Conservation (phyloP, 768 basidiomycete species). For the Exidia glandulosa region DNA sequence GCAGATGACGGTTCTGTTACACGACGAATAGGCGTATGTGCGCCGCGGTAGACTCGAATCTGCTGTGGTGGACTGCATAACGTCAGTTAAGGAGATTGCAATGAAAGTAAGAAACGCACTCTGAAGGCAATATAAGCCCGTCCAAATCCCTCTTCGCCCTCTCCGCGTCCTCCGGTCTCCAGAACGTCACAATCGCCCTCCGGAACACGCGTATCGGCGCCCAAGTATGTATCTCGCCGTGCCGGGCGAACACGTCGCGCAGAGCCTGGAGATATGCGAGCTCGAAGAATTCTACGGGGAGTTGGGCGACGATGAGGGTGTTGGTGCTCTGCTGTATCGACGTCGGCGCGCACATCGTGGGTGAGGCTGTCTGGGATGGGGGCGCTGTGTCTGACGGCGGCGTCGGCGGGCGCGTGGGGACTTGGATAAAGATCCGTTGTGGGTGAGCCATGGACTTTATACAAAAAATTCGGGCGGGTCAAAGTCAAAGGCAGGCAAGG, state of each 20-base stretch:
- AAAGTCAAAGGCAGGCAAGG: no score
- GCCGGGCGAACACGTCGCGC: constrained; percentile 57
- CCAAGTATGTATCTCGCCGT: constrained; percentile 84
- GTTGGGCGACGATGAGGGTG: constrained; percentile 67
- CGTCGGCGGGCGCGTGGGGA: background rate
- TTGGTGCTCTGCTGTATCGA: constrained; percentile 52
- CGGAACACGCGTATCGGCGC: constrained; percentile 74
- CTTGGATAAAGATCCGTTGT: background rate
- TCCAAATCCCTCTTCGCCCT: constrained; percentile 55
- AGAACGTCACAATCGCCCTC: constrained; percentile 74
- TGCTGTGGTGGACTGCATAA: constrained; percentile 17
- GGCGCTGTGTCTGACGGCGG: background rate
- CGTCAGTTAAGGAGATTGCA: constrained; percentile 34
- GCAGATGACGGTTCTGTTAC: constrained; percentile 15
- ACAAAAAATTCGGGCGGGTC: no score
- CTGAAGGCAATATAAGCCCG: constrained; percentile 28
- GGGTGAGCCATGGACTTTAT: no score
- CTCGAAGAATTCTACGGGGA: constrained; percentile 72
- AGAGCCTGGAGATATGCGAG: constrained; percentile 56
- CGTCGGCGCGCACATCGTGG: background rate
- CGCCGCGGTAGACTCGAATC: constrained; percentile 57
- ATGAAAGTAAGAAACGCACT: constrained; percentile 7
- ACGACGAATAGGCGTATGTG: constrained; percentile 48
- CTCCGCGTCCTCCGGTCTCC: constrained; percentile 50
- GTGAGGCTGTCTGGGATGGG: background rate